Evolutionary conservation across 1,284 basidiomycete species (phyloP).

Genomic region (Ustilago trichophora): DNA sequence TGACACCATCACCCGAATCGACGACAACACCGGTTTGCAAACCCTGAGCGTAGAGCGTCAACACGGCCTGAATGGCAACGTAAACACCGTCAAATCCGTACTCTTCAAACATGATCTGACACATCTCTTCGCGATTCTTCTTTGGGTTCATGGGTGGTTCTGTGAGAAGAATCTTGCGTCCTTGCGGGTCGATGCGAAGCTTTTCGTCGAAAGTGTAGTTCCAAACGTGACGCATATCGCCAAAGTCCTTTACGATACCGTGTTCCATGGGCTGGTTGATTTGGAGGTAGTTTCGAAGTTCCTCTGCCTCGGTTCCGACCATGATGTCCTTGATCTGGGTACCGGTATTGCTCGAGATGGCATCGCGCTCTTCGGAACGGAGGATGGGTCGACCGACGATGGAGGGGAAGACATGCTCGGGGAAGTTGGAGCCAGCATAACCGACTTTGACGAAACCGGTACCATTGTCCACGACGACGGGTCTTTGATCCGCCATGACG

Average conservation of each 20-base stretch:
- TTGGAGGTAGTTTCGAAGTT: constrained; percentile 93
- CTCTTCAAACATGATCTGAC: constrained; percentile 98
- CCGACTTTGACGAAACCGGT: constrained; percentile 96
- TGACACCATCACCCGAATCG: constrained; percentile 98
- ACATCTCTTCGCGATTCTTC: constrained; percentile 90
- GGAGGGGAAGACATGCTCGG: constrained; percentile 96
- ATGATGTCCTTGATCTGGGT: constrained; percentile 83
- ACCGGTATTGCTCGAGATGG: constrained; percentile 68
- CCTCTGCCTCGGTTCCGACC: constrained; percentile 93
- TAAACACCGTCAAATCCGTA: constrained; percentile 97
- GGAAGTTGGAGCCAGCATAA: constrained; percentile 87
- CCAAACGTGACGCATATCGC: constrained; percentile 98
- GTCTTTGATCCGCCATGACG: constrained; percentile 69
- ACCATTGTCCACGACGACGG: constrained; percentile 95
- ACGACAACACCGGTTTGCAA: constrained; percentile 97
- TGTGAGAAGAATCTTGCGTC: constrained; percentile 90
- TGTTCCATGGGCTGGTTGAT: constrained; percentile 99
- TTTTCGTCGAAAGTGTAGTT: constrained; percentile 98
- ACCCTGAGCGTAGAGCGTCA: constrained; percentile 97
- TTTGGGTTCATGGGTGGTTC: constrained; percentile 99
- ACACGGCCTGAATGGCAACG: constrained; percentile 96
- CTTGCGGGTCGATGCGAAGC: constrained; percentile 84
- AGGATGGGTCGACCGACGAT: constrained; percentile 96
- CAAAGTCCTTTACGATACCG: constrained; percentile 98
- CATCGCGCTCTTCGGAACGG: constrained; percentile 92